These are phyloP conservation scores for Paramecium tetraurelia DNA, from an alignment of 73 alveolate genomes.

Conservation along the genomic window DNA sequence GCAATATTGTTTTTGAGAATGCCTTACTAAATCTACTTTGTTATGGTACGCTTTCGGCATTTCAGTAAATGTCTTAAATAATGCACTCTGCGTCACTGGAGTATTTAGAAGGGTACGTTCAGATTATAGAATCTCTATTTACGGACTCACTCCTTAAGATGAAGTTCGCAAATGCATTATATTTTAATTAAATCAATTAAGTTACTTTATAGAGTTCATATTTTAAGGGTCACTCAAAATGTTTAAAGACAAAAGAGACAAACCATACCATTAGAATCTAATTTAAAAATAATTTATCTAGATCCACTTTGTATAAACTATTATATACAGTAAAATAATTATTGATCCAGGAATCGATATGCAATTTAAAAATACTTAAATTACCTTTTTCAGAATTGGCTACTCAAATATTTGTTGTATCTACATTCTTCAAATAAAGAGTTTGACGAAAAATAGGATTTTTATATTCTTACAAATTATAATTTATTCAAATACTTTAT, in stretches of 20 bases:
- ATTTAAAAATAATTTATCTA: neutral
- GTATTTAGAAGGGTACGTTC: neutral
- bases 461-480: too few relatives aligned
- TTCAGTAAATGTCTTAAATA: constrained; percentile 4
- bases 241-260: neutral
- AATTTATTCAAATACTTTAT: too few relatives aligned
- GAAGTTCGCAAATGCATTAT: neutral
- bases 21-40: neutral
- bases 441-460: too few relatives aligned
- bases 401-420: neutral
- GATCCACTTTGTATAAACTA: neutral
- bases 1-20: neutral
- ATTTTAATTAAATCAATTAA: neutral
- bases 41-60: constrained; percentile 16
- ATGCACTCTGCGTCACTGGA: neutral
- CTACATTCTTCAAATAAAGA: too few relatives aligned
- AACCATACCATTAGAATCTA: neutral
- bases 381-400: neutral
- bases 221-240: neutral
- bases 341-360: neutral
- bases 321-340: neutral
- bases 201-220: neutral
- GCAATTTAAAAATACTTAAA: neutral
- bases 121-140: neutral
- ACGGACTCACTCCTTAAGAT: neutral